Evolutionary conservation across 257 asterid genomes (phyloP), one percentile per base, ranked within the genome.

Genomic region (Solanum lycopersicoides): DNA sequence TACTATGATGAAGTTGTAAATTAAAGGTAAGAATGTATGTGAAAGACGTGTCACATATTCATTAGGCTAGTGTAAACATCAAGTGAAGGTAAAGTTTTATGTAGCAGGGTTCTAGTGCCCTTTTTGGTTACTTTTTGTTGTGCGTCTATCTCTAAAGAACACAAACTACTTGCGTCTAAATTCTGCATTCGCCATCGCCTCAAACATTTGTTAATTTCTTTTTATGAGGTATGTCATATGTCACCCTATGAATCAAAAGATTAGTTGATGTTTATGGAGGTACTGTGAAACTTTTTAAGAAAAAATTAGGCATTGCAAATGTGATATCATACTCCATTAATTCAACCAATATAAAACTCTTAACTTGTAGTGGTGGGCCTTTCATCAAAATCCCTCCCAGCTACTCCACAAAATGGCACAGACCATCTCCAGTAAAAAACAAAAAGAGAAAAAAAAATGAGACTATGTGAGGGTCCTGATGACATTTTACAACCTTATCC

Each of bases 401-500:
- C 60, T 50, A 76, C 85, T 50, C 85, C 89, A 86, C 86, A 37
- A 35, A 86, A 76, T 63, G 86, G 86, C 66, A 74, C 74, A 88
- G 41, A 86, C 59, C 41, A 39, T 86, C 60, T 28, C 37, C 89
- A 85, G 83, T 63, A 86, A 84, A 85, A 80, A 86, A 88, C 89
- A 89, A 89, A 88, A 86, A 71, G 76, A 68, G 4, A 41, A 45
- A 45, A 42, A 65, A 65, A 63, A 88, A 4, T 4, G 35, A 69
- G 79, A 77, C 41, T 80, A 88, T 72, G 32, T 71, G 89, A 83
- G 84, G 88, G 89, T 74, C 91, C 80, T 47, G 18, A 80, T 53
- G 28, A 4, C 68, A 47, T 30, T 80, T 65, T 28, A 45, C 68
- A 45, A 82, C 30, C 83, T 80, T 60, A 80, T 76, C 73, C 87